Base-by-base conservation (phyloP, 2,329 filamentous ascomycete species). In the Canariomyces notabilis region DNA sequence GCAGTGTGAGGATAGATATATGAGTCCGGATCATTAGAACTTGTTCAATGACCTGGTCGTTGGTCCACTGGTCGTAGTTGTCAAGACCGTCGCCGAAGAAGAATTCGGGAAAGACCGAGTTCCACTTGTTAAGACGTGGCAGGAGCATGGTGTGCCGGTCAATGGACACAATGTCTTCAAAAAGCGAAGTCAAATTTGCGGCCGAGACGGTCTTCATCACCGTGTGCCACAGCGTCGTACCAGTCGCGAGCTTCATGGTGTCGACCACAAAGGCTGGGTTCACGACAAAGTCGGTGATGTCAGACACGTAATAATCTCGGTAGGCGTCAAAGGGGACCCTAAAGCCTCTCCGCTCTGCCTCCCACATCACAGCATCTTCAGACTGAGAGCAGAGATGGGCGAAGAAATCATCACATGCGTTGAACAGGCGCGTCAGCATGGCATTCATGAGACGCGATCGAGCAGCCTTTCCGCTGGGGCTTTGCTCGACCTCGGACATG, bases 1-100 rank as follows among this genome's bases (percentile, higher is more conserved):
- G 7, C 4, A 57, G 50, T 8, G 37, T 53, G 20, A 23, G 32
- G 21, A 58, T 47, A 11, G 51, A 47, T 8, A 54, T 44, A 11
- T 56, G 54, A 15, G 49, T 56, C 33, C 57, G 56, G 36, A 58
- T 55, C 32, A 52, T 46, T n/a, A 54, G n/a, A 7, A 44, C 29
- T 22, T 46, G 46, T 7, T 50, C 41, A 16, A 52, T 41, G 8
- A 56, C 43, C 2, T 39, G 20, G 36, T 51, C 45, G 21, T 42
- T 40, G 19, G 36, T 20, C n/a, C 37, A 20, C 14, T 18, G 29
- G 38, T 37, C 37, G 7, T 29, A n/a, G 35, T 11, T 42, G 19
- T 32, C 20, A 3, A 36, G 26, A 3, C 33, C 36, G 2, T 40
- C 43, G 21, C 33, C 21, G 35, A 52, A 35, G 34, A 49, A 53